These are phyloP conservation scores for Cyclotella atomus DNA, from an alignment of 108 stramenopile species.

Conservation along the genomic window DNA sequence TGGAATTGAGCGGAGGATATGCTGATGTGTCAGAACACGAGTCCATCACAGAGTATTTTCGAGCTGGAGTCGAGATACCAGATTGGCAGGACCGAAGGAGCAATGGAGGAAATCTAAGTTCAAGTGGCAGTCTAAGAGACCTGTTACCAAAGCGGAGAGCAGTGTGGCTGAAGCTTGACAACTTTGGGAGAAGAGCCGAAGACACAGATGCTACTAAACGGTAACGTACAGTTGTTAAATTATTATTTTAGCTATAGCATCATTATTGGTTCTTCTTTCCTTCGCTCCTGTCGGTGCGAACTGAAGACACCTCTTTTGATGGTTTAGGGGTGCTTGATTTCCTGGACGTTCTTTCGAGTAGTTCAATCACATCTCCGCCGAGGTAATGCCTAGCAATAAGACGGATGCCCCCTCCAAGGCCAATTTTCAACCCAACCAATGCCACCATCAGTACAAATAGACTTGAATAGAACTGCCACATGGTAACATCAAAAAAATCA, in stretches of 20 bases:
- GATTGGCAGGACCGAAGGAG: not conserved
- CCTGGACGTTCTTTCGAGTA: constrained; percentile 1
- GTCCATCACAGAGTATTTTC: not conserved
- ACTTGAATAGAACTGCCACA: constrained; percentile 32
- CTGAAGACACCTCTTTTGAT: not conserved
- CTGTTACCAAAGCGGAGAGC: constrained; percentile 3
- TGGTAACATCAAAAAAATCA: constrained; percentile 31
- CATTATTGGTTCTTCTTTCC: constrained; percentile 6
- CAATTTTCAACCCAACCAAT: constrained; percentile 36
- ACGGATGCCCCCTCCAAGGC: constrained; percentile 30
- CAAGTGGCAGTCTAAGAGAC: not conserved
- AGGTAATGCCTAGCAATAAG: constrained; percentile 29
- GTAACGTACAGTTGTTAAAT: not conserved
- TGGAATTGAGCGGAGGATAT: constrained; percentile 9
- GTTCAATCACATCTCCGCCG: constrained; percentile 26
- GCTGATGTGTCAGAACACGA: constrained; percentile 1
- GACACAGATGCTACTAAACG: constrained; percentile 7
- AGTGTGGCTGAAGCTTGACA: constrained; percentile 11
- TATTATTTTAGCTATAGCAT: not conserved
- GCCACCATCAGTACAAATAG: constrained; percentile 19
- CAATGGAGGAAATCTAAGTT: not conserved
- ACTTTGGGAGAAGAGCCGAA: constrained; percentile 15
- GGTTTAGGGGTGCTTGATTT: not conserved
- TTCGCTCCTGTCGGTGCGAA: not conserved
- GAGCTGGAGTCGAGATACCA: constrained; percentile 1